phyloP scores from a whole-genome alignment of 2,329 filamentous ascomycete genomes.

The Exophiala sideris region DNA sequence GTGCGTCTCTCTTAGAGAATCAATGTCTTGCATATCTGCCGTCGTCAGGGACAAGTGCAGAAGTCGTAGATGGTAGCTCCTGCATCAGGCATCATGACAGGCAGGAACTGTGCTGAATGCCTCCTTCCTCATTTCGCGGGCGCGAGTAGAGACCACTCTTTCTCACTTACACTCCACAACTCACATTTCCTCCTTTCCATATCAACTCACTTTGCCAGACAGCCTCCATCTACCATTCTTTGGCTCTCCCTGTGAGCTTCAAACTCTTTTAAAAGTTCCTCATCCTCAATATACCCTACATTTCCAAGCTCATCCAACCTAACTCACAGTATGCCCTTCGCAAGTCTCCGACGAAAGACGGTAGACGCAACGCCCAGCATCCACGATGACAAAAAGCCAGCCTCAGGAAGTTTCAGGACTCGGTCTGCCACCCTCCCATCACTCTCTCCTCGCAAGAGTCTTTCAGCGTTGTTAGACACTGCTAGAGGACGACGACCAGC shows the following conservation, averaged over 20 bases:
- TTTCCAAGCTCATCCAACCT: background rate
- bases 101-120: no score
- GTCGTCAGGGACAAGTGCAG: no score
- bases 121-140: no score
- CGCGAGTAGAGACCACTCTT: background rate
- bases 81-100: no score
- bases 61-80: no score
- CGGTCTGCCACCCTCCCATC: slow-evolving; percentile 10
- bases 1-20: slow-evolving; percentile 24
- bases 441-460: slow-evolving; percentile 17
- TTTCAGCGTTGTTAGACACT: slow-evolving; percentile 11
- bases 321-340: slow-evolving; percentile 14
- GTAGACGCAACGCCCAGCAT: background rate
- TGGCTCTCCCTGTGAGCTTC: background rate
- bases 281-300: background rate
- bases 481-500: slow-evolving; percentile 7
- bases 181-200: no score
- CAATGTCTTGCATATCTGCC: no score
- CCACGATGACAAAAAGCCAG: slow-evolving; percentile 1
- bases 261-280: background rate
- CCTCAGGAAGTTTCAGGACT: slow-evolving; percentile 3
- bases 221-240: background rate
- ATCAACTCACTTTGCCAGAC: no score
- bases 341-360: slow-evolving; percentile 16
- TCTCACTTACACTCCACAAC: background rate